Evolutionary conservation across 345 rosid genomes (phyloP).

Genomic region (Turnera subulata): DNA sequence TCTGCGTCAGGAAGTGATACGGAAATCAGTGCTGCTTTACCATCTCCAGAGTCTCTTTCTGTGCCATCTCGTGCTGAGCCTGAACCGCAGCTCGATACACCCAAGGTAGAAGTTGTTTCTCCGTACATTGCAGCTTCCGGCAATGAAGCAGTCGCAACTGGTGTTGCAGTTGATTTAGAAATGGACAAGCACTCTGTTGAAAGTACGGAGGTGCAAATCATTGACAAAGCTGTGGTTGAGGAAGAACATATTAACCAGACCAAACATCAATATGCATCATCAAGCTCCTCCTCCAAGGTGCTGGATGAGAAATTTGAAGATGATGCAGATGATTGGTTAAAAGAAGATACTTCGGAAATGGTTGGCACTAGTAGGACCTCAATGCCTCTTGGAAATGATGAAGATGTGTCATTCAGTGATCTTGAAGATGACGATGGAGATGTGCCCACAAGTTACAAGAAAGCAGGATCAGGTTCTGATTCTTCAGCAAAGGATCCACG

Average conservation of each 20-base stretch:
- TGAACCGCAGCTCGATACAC: slow-evolving; percentile 42
- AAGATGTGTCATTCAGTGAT: slow-evolving; percentile 97
- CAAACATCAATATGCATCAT: slow-evolving; percentile 24
- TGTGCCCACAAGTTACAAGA: slow-evolving; percentile 43
- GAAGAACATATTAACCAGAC: slow-evolving; percentile 41
- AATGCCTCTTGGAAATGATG: slow-evolving; percentile 57
- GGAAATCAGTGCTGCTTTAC: slow-evolving; percentile 25
- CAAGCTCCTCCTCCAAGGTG: slow-evolving; percentile 34
- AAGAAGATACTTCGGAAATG: slow-evolving; percentile 60
- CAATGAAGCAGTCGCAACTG: slow-evolving; percentile 31
- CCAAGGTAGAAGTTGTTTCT: slow-evolving; percentile 14
- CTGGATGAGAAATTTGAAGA: slow-evolving; percentile 56
- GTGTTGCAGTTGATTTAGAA: slow-evolving; percentile 36
- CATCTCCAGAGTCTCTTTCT: slow-evolving; percentile 31
- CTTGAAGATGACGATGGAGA: slow-evolving; percentile 85
- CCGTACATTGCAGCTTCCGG: background rate
- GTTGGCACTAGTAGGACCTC: slow-evolving; percentile 39
- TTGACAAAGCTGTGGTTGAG: slow-evolving; percentile 69
- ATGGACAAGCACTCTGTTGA: slow-evolving; percentile 47
- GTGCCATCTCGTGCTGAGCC: slow-evolving; percentile 39
- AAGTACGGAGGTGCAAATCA: slow-evolving; percentile 46
- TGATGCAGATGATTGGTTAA: slow-evolving; percentile 83
- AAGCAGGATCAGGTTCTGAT: slow-evolving; percentile 44
- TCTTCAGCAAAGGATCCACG: slow-evolving; percentile 52
- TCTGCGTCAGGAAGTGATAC: slow-evolving; percentile 28